A percentile compares a stretch with the other conserved stretches of the same genome.
phyloP scores from a whole-genome alignment of 2,329 filamentous ascomycete genomes.

The Paramyrothecium roridum region DNA sequence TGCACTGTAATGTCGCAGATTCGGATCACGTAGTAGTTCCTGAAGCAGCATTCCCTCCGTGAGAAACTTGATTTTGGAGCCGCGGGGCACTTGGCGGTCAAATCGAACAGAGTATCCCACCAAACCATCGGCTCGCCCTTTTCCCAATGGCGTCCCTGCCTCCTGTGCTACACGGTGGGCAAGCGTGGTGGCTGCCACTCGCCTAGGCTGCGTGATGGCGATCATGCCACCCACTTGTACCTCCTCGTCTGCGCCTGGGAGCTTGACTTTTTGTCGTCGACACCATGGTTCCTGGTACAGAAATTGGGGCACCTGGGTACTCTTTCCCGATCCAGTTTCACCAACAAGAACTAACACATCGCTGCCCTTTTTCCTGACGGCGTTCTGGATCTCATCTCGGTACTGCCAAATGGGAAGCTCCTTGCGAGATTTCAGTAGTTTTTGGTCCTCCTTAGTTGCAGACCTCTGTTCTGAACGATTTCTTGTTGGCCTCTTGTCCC shows the following conservation, averaged over 20 bases:
- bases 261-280: slow-evolving; percentile 50
- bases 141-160: slow-evolving; percentile 49
- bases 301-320: slow-evolving; percentile 93
- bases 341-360: slow-evolving; percentile 83
- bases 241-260: slow-evolving; percentile 35
- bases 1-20: slow-evolving; percentile 80
- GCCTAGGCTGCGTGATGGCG: slow-evolving; percentile 89
- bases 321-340: slow-evolving; percentile 96
- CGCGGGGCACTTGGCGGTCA: slow-evolving; percentile 78
- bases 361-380: slow-evolving; percentile 51
- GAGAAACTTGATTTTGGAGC: slow-evolving; percentile 86
- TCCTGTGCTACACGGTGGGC: slow-evolving; percentile 86
- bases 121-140: slow-evolving; percentile 36
- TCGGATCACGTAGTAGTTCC: slow-evolving; percentile 83
- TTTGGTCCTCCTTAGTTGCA: slow-evolving; percentile 22
- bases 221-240: slow-evolving; percentile 71
- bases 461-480: neutral
- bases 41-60: slow-evolving; percentile 96
- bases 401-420: slow-evolving; percentile 79
- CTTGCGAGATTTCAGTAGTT: slow-evolving; percentile 50
- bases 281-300: slow-evolving; percentile 80
- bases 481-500: slow-evolving; percentile 1
- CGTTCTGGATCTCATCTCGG: slow-evolving; percentile 63
- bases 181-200: slow-evolving; percentile 89
- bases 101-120: slow-evolving; percentile 97